phyloP scores from a whole-genome alignment of 2,329 filamentous ascomycete genomes.

The Nothophaeocryptopus gaeumannii region DNA sequence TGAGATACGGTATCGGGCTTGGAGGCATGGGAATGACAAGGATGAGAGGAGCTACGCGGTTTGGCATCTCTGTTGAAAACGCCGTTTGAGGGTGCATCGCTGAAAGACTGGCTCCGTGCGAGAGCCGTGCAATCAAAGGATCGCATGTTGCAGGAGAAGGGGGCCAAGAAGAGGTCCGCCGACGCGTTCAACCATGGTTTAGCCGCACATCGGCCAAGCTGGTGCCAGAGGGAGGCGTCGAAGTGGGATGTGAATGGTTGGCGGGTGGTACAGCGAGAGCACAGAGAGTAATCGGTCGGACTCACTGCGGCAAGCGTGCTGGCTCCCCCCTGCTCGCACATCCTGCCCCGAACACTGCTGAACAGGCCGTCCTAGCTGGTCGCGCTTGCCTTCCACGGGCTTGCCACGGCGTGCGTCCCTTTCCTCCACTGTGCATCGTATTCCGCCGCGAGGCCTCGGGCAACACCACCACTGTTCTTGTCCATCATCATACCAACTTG shows the following conservation, averaged over 20 bases:
- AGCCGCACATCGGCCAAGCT: neutral
- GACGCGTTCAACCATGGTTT: slow-evolving; percentile 7
- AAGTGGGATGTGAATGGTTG: too few species aligned
- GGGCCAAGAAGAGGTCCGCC: slow-evolving; percentile 1
- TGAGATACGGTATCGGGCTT: too few species aligned
- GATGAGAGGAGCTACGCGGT: too few species aligned
- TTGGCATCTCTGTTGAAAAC: slow-evolving; percentile 7
- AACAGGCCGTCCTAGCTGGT: neutral
- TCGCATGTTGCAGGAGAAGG: neutral
- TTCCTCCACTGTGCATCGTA: slow-evolving; percentile 17
- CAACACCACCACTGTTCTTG: neutral
- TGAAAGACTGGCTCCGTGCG: slow-evolving; percentile 5
- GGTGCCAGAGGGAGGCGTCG: too few species aligned
- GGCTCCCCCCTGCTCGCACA: slow-evolving; percentile 6
- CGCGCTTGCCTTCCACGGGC: slow-evolving; percentile 7
- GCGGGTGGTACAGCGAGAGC: too few species aligned
- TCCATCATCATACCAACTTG: neutral
- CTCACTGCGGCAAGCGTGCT: neutral
- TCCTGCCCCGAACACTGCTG: neutral
- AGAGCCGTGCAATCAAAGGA: slow-evolving; percentile 6
- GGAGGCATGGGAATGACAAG: too few species aligned
- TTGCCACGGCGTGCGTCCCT: slow-evolving; percentile 11
- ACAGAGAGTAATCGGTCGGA: too few species aligned
- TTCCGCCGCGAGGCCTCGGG: neutral
- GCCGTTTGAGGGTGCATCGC: neutral